phyloP scores from a whole-genome alignment of 2,329 filamentous ascomycete genomes.

The Beauveria scarabaeidicola region DNA sequence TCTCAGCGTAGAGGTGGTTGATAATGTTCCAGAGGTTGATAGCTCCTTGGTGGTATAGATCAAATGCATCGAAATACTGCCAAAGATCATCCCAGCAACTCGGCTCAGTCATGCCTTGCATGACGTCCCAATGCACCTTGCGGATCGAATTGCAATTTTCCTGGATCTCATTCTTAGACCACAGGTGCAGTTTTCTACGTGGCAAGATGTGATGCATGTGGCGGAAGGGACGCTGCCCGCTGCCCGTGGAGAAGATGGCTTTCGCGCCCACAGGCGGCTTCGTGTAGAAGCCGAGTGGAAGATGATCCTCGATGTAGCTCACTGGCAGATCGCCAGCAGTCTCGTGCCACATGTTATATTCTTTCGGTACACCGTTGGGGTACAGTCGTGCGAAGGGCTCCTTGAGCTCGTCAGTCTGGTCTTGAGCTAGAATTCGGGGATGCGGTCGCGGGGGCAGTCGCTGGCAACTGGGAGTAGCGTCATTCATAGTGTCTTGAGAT shows the following conservation, averaged over 20 bases:
- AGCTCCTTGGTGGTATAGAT: constrained; percentile 39
- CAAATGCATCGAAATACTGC: constrained; percentile 38
- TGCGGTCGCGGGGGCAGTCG: not conserved
- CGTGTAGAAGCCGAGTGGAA: constrained; percentile 30
- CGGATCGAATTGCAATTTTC: constrained; percentile 30
- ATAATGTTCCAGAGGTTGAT: constrained; percentile 41
- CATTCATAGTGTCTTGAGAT: not conserved
- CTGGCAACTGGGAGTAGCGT: not conserved
- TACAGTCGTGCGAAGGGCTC: constrained; percentile 24
- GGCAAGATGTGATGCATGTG: constrained; percentile 20
- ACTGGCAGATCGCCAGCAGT: constrained; percentile 18
- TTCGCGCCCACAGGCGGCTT: constrained; percentile 21
- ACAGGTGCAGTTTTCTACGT: constrained; percentile 25
- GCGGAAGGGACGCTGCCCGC: constrained; percentile 23
- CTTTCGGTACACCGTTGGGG: constrained; percentile 26
- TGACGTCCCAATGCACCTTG: constrained; percentile 25
- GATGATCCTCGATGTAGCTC: constrained; percentile 27
- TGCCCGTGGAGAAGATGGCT: constrained; percentile 33
- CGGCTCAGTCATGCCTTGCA: constrained; percentile 26
- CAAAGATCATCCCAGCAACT: constrained; percentile 34
- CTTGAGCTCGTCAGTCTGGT: constrained; percentile 18
- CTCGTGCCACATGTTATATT: constrained; percentile 26
- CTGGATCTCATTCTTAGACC: constrained; percentile 32
- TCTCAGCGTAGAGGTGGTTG: constrained; percentile 32
- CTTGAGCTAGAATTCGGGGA: constrained; percentile 16